phyloP scores from a whole-genome alignment of 75 land plant genomes.

The Pinus tabuliformis region DNA sequence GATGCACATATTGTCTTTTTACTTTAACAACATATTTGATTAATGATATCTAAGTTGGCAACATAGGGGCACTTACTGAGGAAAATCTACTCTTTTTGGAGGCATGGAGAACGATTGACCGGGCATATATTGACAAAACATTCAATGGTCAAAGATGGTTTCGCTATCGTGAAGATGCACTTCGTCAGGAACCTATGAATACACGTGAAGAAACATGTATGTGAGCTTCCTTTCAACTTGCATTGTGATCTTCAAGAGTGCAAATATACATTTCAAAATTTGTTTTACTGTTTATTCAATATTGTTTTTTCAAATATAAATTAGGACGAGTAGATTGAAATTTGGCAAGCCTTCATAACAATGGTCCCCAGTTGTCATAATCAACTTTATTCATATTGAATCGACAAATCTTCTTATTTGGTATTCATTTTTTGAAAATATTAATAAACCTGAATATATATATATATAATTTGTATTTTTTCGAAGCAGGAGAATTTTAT shows the following conservation, averaged over 20 bases:
- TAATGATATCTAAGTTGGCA: background rate
- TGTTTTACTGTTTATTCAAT: background rate
- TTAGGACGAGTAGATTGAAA: background rate
- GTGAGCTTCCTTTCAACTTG: background rate
- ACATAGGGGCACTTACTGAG: slow-evolving; percentile 84
- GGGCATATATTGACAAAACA: slow-evolving; percentile 93
- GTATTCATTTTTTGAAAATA: background rate
- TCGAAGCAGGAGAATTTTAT: too few species aligned
- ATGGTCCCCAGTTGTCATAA: background rate
- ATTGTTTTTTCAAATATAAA: background rate
- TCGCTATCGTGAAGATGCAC: slow-evolving; percentile 89
- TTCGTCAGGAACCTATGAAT: slow-evolving; percentile 89
- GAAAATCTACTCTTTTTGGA: slow-evolving; percentile 95
- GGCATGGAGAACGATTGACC: slow-evolving; percentile 96
- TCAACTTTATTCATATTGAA: background rate
- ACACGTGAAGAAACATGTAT: slow-evolving; percentile 95
- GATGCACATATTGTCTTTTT: too few species aligned
- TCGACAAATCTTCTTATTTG: background rate
- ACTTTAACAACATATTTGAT: too few species aligned
- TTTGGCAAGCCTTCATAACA: background rate
- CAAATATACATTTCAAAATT: background rate
- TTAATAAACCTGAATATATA: too few species aligned
- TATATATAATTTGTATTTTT: too few species aligned
- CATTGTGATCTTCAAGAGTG: background rate
- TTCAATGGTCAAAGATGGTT: slow-evolving; percentile 99